These are phyloP conservation scores for Oenanthe javanica DNA, from an alignment of 140 eudicot species.

Conservation along the genomic window DNA sequence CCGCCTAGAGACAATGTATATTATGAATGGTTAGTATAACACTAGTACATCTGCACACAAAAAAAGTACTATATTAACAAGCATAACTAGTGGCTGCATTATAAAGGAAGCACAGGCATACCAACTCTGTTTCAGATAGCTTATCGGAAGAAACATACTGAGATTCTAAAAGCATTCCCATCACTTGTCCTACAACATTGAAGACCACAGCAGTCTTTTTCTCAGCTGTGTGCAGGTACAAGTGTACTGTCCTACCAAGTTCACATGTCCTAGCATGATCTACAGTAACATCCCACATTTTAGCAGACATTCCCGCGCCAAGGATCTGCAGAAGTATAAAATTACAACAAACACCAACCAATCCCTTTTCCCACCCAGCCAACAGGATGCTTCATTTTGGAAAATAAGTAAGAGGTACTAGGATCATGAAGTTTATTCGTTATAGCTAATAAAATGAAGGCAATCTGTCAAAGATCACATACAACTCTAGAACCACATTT, in stretches of 20 bases:
- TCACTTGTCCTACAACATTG: constrained; percentile 71
- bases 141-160: constrained; percentile 43
- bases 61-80: not conserved
- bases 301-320: constrained; percentile 89
- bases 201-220: constrained; percentile 61
- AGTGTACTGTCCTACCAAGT: constrained; percentile 56
- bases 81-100: constrained; percentile 23
- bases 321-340: constrained; percentile 48
- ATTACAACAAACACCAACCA: not conserved
- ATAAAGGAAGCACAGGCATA: constrained; percentile 12
- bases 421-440: not conserved
- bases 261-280: constrained; percentile 89
- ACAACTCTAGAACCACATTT: not conserved
- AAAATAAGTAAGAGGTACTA: not conserved
- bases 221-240: constrained; percentile 43
- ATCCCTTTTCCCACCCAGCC: not conserved
- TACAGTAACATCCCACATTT: constrained; percentile 85
- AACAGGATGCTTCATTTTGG: not conserved
- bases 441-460: not conserved
- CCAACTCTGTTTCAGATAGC: constrained; percentile 66
- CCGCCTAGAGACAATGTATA: constrained; percentile 33
- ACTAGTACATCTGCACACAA: not conserved
- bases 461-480: not conserved
- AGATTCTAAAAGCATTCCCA: constrained; percentile 54
- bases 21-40: not conserved